phyloP scores from a whole-genome alignment of 306 rosid genomes.

The Inga oerstediana region DNA sequence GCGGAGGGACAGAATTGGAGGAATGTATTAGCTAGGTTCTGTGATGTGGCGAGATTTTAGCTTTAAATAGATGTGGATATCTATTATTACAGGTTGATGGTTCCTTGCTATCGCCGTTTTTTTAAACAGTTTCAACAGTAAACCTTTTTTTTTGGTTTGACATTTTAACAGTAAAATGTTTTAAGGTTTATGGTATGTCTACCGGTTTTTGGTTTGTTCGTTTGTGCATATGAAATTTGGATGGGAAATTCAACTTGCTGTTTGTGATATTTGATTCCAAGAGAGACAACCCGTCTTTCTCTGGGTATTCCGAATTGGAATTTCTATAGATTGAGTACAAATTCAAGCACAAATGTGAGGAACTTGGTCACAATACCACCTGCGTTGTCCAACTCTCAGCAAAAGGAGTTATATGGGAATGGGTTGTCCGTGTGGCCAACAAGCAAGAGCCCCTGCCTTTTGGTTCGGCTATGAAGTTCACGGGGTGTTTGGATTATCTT shows the following conservation, averaged over 20 bases:
- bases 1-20: slow-evolving; percentile 57
- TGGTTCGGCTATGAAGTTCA: neutral
- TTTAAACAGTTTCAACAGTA: neutral
- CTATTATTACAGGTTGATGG: slow-evolving; percentile 30
- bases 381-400: neutral
- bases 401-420: neutral
- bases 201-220: slow-evolving; percentile 5
- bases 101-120: slow-evolving; percentile 4
- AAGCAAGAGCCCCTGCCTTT: neutral
- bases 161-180: neutral
- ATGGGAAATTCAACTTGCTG: neutral
- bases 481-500: no score
- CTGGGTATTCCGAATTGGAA: neutral
- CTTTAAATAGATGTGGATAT: slow-evolving; percentile 15
- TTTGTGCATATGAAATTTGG: neutral
- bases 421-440: neutral
- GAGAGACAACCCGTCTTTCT: no score
- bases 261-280: neutral
- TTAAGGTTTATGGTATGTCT: slow-evolving; percentile 22
- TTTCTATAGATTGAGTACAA: neutral
- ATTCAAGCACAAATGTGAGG: neutral
- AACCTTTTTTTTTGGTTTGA: neutral
- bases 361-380: neutral
- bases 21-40: slow-evolving; percentile 44
- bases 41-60: slow-evolving; percentile 12